These are phyloP conservation scores for Podaxis sp. DNA, from an alignment of 768 basidiomycete species.

Conservation along the genomic window DNA sequence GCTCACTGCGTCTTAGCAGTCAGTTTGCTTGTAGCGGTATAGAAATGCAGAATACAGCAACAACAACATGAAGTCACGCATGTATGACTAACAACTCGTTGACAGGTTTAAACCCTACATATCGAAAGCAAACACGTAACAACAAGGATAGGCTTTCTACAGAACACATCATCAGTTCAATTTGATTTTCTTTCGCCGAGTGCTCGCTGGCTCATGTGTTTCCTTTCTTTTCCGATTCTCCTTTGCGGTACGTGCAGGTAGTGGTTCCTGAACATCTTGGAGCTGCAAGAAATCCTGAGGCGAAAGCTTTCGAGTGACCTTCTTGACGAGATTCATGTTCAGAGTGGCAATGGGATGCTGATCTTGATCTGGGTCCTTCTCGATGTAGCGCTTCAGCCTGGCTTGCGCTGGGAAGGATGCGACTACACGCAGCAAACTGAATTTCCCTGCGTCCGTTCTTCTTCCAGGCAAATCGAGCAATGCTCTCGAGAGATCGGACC, in stretches of 20 bases:
- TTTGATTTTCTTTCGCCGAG: conserved; percentile 1
- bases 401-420: conserved; percentile 40
- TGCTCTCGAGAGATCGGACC: conserved; percentile 21
- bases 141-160: neutral
- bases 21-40: too few relatives aligned
- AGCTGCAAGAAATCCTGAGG: conserved; percentile 35
- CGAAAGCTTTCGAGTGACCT: conserved; percentile 33
- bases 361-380: conserved; percentile 36
- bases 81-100: too few relatives aligned
- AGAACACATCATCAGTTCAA: neutral
- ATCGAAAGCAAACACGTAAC: neutral
- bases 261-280: conserved; percentile 19
- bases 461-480: conserved; percentile 32
- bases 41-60: too few relatives aligned
- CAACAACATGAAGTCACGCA: too few relatives aligned
- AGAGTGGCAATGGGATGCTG: conserved; percentile 39
- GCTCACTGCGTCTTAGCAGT: too few relatives aligned
- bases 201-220: neutral
- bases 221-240: neutral
- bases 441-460: conserved; percentile 36
- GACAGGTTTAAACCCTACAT: neutral
- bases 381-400: conserved; percentile 33
- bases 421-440: conserved; percentile 39
- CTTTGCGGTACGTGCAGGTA: neutral
- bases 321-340: conserved; percentile 39